A percentile compares a stretch with the other conserved stretches of the same genome.
Conservation (phyloP, 1,284 basidiomycete species). For the Rhodotorula sp. region DNA sequence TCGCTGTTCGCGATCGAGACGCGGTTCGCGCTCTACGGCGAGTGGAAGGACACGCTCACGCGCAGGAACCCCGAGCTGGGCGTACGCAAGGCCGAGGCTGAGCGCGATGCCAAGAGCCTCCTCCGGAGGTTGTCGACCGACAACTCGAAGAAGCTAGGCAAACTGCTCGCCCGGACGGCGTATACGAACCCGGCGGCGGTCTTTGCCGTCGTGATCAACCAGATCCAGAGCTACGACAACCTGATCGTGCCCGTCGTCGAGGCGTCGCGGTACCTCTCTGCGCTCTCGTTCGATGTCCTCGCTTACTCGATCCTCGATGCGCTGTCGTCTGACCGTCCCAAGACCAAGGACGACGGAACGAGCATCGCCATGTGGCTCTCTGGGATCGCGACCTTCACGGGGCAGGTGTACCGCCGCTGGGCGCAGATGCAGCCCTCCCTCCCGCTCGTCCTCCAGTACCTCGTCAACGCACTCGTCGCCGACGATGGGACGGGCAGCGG, state of each 20-base stretch:
- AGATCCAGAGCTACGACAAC: slow-evolving; percentile 97
- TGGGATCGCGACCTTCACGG: slow-evolving; percentile 90
- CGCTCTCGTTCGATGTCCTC: slow-evolving; percentile 91
- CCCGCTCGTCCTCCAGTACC: slow-evolving; percentile 78
- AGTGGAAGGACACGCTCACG: slow-evolving; percentile 79
- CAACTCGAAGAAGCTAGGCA: slow-evolving; percentile 75
- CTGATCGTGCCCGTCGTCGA: slow-evolving; percentile 87
- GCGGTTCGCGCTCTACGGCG: slow-evolving; percentile 89
- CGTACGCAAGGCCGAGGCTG: slow-evolving; percentile 57
- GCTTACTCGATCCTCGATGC: slow-evolving; percentile 87
- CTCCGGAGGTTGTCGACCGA: slow-evolving; percentile 73
- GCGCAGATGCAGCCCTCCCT: slow-evolving; percentile 68
- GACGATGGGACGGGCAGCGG: slow-evolving; percentile 62
- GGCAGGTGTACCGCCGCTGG: slow-evolving; percentile 86
- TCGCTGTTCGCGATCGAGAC: slow-evolving; percentile 72
- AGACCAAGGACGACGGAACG: slow-evolving; percentile 89
- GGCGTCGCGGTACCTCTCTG: slow-evolving; percentile 82
- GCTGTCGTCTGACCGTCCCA: slow-evolving; percentile 70
- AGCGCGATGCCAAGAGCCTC: slow-evolving; percentile 66
- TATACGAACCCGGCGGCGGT: slow-evolving; percentile 92
- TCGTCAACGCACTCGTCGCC: slow-evolving; percentile 75
- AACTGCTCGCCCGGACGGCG: slow-evolving; percentile 88
- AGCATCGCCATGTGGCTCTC: slow-evolving; percentile 84
- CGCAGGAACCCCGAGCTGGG: slow-evolving; percentile 53
- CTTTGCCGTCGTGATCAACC: slow-evolving; percentile 84